Evolutionary conservation across 2,329 filamentous ascomycete species (phyloP), one percentile per base, ranked within the genome.

Genomic region (Colletotrichum sojae): DNA sequence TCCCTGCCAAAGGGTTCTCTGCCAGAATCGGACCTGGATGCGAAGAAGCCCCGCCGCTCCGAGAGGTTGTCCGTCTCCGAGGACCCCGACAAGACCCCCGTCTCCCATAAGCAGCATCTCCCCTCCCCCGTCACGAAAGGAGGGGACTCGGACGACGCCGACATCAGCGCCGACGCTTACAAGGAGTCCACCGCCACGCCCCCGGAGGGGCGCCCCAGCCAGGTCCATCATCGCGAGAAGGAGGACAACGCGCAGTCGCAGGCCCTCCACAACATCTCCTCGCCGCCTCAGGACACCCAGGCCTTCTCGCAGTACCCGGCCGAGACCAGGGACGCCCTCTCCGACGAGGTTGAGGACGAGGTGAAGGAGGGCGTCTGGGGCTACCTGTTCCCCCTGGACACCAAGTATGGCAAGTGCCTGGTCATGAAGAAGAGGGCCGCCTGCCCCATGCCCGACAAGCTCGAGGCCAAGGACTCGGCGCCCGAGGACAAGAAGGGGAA

Each of bases 351-450:
- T 4, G 89, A 95, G 71, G 93, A 97, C 77, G 94, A 97, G 81
- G 89, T 85, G 70, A 86, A 89, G 53, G 93, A 97, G 78, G 94
- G 94, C 9, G 94, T 98, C 1, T 99, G 96, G 96, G 97, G 97
- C 13, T 99, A 98, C 76, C 85, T 99, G 5, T 89, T 97, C 62
- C 94, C 95, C 2, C 83, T 97, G 25, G 91, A 95, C 76, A 86
- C 88, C 60, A 89, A 88, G 72, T 90, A 91, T 62, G 90, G 80
- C 82, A 92, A 79, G 80, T 97, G 81, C 53, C 76, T 89, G 22
- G 92, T 97, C 8, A 80, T 99, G 78, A 92, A 89, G 80, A 94
- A 90, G 75, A 88, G 95, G 64, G 88, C 86, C 68, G 86, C 88
- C 43, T 97, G 94, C 77, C 89, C 91, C 0, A 79, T 88, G 15